Percentiles rank a stretch among this genome's conserved stretches.
Evolutionary conservation across 1,284 basidiomycete species (phyloP).

Genomic region (Cutaneotrichosporon sp.): DNA sequence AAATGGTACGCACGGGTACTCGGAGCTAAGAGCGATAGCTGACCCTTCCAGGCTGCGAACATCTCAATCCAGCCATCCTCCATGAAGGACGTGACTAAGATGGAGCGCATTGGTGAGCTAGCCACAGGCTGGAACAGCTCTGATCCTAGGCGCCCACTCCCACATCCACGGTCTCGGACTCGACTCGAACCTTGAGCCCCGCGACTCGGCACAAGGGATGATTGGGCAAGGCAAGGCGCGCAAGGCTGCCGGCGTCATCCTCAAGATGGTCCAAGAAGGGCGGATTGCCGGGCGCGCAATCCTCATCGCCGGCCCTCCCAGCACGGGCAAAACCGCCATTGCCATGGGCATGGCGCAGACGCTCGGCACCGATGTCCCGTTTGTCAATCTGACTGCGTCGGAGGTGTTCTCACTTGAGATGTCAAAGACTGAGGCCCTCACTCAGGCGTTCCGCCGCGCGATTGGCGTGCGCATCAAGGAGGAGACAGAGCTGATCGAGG

Average conservation of each 20-base stretch:
- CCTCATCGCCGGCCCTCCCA: conserved; percentile 92
- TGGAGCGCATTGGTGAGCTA: conserved; percentile 82
- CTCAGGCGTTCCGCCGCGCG: conserved; percentile 89
- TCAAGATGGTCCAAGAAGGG: conserved; percentile 96
- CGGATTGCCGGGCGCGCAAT: conserved; percentile 92
- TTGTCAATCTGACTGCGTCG: conserved; percentile 93
- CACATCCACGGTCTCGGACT: conserved; percentile 92
- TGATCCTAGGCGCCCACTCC: conserved; percentile 77
- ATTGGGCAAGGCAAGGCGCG: conserved; percentile 92
- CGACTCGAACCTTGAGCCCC: conserved; percentile 82
- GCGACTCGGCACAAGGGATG: conserved; percentile 81
- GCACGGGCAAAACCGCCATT: conserved; percentile 95
- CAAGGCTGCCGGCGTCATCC: conserved; percentile 93
- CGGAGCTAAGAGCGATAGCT: neutral
- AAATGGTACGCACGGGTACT: conserved; percentile 7
- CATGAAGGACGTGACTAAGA: conserved; percentile 83
- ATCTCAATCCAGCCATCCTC: conserved; percentile 48
- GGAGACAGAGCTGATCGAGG: conserved; percentile 95
- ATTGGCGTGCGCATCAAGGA: conserved; percentile 97
- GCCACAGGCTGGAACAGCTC: neutral
- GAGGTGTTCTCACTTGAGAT: conserved; percentile 97
- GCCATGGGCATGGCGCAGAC: conserved; percentile 97
- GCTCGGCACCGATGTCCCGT: conserved; percentile 87
- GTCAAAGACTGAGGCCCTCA: conserved; percentile 97
- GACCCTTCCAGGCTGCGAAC: conserved; percentile 44